Evolutionary conservation across 2,329 filamentous ascomycete species (phyloP), one percentile per base, ranked within the genome.

Genomic region (Alternaria triticimaculans): DNA sequence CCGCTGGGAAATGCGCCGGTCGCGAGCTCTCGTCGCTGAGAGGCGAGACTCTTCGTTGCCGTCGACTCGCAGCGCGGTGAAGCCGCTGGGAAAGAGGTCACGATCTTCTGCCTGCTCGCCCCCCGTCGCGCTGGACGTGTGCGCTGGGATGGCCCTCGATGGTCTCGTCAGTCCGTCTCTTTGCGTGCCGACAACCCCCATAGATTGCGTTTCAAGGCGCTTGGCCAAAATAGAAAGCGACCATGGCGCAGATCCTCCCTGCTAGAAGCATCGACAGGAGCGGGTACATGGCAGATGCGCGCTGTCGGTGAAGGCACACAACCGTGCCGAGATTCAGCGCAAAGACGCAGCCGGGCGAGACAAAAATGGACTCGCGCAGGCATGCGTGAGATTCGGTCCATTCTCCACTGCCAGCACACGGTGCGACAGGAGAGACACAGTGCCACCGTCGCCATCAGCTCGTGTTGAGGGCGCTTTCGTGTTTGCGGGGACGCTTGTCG

Each of bases 11-110:
- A 56, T 20, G 49, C 60, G 88, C 84, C 70, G 86, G 84, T 41
- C 93, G 82, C 68, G 93, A 88, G 20, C 92, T 92, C 2, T 90
- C 85, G 26, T 88, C 89, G 68, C 94, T 85, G 65, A 67, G 66
- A 67, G 69, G 68, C 55, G 64, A 57, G 59, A 26, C 48, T 54
- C 63, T 33, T 55, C 33, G 25, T 50, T 58, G 56, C 61, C 59
- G 33, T 45, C 26, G 18, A 45, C 26, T 48, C 48, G 55, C 51
- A 50, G 49, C 58, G 37, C 25, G 43, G 45, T 48, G 64, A 60
- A 53, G 63, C 53, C 46, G 60, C 54, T 51, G 50, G 37, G 30
- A 48, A 15, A 54, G 55, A 28, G 46, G 61, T 55, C 41, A 62
- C 33, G 41, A 41, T 58, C 62, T 59, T 26, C 20, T 53, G 21